Evolutionary conservation across 1,284 basidiomycete species (phyloP).

Genomic region (Bondarzewia mesenterica): DNA sequence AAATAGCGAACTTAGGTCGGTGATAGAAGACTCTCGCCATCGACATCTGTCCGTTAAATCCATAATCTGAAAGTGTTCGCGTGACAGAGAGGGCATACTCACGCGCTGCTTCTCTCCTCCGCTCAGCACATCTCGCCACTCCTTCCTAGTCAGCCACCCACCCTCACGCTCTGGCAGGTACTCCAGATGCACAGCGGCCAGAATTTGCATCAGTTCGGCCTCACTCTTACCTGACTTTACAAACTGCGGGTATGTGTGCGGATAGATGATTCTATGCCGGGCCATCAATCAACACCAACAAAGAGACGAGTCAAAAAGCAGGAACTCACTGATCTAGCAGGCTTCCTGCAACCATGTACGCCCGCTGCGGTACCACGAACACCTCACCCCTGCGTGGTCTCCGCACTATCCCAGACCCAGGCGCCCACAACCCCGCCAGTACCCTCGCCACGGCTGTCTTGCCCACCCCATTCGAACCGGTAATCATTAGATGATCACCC

Average conservation of each 20-base stretch:
- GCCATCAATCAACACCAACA: neutral
- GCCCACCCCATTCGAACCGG: conserved; percentile 88
- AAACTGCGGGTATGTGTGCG: conserved; percentile 78
- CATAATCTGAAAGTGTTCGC: conserved; percentile 1
- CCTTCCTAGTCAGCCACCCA: conserved; percentile 84
- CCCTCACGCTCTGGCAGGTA: conserved; percentile 88
- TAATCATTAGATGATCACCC: conserved; percentile 91
- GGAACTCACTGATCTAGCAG: conserved; percentile 74
- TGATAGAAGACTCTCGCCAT: conserved; percentile 85
- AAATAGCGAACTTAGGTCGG: conserved; percentile 65
- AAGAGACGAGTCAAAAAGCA: neutral
- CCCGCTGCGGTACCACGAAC: conserved; percentile 88
- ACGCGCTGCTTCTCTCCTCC: conserved; percentile 95
- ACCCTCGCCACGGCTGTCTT: conserved; percentile 93
- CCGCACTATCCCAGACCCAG: conserved; percentile 34
- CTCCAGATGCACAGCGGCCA: conserved; percentile 76
- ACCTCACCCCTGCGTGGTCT: conserved; percentile 48
- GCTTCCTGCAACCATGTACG: conserved; percentile 85
- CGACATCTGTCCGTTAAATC: conserved; percentile 62
- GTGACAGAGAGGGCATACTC: no score
- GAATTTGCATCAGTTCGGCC: conserved; percentile 63
- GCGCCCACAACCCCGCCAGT: conserved; percentile 82
- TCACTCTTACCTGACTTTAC: conserved; percentile 55
- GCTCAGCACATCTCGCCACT: conserved; percentile 92
- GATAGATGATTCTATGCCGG: conserved; percentile 64